A percentile compares a stretch with the other conserved stretches of the same genome.
These are phyloP conservation scores for Arabidopsis suecica DNA, from an alignment of 345 rosid genomes.

Conservation along the genomic window DNA sequence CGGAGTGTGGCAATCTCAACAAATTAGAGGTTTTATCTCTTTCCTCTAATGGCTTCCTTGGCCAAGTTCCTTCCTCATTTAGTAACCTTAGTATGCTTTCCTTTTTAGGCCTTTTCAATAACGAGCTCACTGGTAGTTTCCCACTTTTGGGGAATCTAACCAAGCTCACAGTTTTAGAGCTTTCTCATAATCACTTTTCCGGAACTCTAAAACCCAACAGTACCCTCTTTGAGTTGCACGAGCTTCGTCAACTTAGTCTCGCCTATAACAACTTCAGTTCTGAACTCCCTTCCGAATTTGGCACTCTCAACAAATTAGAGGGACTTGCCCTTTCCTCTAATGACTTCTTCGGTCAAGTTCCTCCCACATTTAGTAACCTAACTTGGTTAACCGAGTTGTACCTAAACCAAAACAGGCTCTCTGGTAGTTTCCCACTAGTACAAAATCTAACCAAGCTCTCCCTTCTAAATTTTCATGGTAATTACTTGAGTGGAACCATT, in stretches of 20 bases:
- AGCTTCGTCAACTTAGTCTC: not conserved
- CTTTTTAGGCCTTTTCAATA: not conserved
- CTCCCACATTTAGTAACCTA: too few species aligned
- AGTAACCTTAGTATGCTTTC: not conserved
- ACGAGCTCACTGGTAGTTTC: not conserved
- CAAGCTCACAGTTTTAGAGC: not conserved
- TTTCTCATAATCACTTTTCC: not conserved
- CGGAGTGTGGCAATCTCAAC: not conserved
- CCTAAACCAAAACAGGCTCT: too few species aligned
- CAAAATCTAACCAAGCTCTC: too few species aligned
- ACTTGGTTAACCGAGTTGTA: too few species aligned
- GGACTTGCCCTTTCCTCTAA: not conserved
- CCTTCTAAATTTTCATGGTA: too few species aligned
- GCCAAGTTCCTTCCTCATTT: too few species aligned
- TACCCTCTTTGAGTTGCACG: not conserved
- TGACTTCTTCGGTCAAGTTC: not conserved
- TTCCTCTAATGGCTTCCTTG: not conserved
- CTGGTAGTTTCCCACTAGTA: too few species aligned
- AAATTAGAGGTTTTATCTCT: constrained; percentile 4
- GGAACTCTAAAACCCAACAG: not conserved
- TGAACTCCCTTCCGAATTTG: not conserved
- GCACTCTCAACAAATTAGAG: not conserved
- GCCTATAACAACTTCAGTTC: not conserved
- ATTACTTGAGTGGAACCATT: too few species aligned
- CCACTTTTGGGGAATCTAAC: not conserved